These are phyloP conservation scores for Microcera coccophila DNA, from an alignment of 2,329 filamentous ascomycete genomes.

Conservation along the genomic window DNA sequence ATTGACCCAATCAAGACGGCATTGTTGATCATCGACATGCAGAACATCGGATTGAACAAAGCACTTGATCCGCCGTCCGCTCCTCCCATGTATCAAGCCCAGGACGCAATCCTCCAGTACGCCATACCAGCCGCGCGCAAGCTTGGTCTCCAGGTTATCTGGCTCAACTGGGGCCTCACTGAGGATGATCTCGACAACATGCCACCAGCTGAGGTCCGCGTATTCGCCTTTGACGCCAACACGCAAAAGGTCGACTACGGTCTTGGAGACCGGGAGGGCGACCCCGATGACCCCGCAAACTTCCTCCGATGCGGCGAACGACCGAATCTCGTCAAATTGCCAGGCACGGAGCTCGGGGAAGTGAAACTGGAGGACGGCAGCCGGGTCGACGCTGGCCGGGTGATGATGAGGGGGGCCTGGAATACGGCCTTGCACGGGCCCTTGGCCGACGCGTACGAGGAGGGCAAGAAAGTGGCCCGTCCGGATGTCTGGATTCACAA, in stretches of 20 bases:
- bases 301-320: neutral
- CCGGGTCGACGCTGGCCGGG: neutral
- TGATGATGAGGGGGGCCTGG: neutral
- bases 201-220: neutral
- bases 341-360: neutral
- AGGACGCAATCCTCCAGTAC: neutral
- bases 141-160: constrained; percentile 4
- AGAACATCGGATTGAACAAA: too few species aligned
- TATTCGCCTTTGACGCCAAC: neutral
- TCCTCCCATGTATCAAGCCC: too few species aligned
- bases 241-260: too few species aligned
- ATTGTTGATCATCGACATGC: neutral
- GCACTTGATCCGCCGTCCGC: too few species aligned
- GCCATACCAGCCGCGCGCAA: constrained; percentile 5
- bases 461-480: neutral
- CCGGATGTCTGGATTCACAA: neutral
- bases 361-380: neutral
- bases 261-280: too few species aligned
- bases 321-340: neutral
- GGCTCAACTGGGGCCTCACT: constrained; percentile 1
- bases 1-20: neutral
- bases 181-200: constrained; percentile 1
- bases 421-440: neutral
- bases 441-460: neutral
- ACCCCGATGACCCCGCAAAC: neutral